Base-by-base conservation (phyloP, 2,329 filamentous ascomycete species). In the Huntiella decipiens region DNA sequence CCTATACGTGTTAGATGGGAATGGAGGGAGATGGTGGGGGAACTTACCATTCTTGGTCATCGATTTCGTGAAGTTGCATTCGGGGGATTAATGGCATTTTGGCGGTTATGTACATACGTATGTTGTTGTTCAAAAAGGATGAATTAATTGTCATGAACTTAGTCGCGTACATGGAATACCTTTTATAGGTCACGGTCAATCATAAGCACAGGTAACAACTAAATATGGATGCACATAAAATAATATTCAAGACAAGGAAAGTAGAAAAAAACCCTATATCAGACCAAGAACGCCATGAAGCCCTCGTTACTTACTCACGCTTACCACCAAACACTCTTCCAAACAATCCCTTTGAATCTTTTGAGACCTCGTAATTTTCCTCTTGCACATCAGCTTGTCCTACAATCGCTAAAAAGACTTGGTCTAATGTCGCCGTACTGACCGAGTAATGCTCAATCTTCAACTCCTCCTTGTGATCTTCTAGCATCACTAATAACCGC, bases 341-440 rank as follows among this genome's bases (percentile, higher is more conserved):
- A 22, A 43, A 43, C 44, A 40, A 47, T 19, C 31, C 35, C 40
- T 16, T 16, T 13, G 51, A 51, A 19, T 55, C 53, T 44, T 58
- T 51, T 49, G 60, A 54, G 11, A 57, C 56, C 11, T 63, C 64
- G 43, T 70, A 71, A 16, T 72, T 70, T 62, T 88, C 86, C 58
- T 92, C 84, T 52, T 77, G 67, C 5, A 88, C 72, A 58, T 86
- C 77, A 58, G 92, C 81, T 59, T 77, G 73, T 1, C 79, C 78
- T 0, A 94, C 85, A 56, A 95, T 91, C 19, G 71, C 72, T 58
- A 95, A 61, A 61, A 95, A 95, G 0, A 95, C 86, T 60, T 94
- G 83, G 57, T 95, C 87, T 37, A 95, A 63, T 12, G 84, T 92
- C 13, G 85, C 91, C 17, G 84, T 83, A 48, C 75, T 82, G 52